These are phyloP conservation scores for Russula abietina DNA, from an alignment of 768 basidiomycete genomes.

Conservation along the genomic window DNA sequence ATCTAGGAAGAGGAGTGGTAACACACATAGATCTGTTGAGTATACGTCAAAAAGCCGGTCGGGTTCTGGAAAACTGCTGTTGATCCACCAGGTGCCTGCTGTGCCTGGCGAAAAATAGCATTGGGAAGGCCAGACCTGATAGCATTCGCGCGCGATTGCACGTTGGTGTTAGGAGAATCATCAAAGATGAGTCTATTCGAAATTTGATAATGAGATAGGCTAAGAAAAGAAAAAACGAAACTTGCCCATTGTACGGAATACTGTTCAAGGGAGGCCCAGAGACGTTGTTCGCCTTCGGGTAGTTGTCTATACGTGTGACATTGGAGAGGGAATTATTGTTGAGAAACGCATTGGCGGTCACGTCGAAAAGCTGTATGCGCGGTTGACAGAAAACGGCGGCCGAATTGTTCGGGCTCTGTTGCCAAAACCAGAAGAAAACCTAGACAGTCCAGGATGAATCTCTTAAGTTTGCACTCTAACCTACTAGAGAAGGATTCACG, in stretches of 20 bases:
- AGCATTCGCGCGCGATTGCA: slow-evolving; percentile 46
- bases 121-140: slow-evolving; percentile 50
- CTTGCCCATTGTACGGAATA: slow-evolving; percentile 56
- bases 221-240: background rate
- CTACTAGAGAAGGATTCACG: background rate
- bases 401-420: slow-evolving; percentile 29
- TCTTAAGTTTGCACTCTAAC: background rate
- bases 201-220: background rate
- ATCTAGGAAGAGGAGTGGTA: background rate
- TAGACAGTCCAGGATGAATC: background rate
- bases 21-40: slow-evolving; percentile 44
- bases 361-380: slow-evolving; percentile 39
- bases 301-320: slow-evolving; percentile 33
- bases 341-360: slow-evolving; percentile 41
- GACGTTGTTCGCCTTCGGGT: slow-evolving; percentile 43
- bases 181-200: slow-evolving; percentile 22
- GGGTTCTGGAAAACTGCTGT: slow-evolving; percentile 43
- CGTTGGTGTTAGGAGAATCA: slow-evolving; percentile 36
- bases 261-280: slow-evolving; percentile 42
- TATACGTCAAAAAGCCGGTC: slow-evolving; percentile 50
- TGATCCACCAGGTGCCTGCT: slow-evolving; percentile 37
- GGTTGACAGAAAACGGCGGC: slow-evolving; percentile 54
- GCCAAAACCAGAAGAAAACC: slow-evolving; percentile 66
- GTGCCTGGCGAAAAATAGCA: slow-evolving; percentile 52
- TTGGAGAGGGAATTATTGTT: slow-evolving; percentile 38